Evolutionary conservation across 169 alveolate genomes (phyloP).

Genomic region (Cyclospora cayetanensis): DNA sequence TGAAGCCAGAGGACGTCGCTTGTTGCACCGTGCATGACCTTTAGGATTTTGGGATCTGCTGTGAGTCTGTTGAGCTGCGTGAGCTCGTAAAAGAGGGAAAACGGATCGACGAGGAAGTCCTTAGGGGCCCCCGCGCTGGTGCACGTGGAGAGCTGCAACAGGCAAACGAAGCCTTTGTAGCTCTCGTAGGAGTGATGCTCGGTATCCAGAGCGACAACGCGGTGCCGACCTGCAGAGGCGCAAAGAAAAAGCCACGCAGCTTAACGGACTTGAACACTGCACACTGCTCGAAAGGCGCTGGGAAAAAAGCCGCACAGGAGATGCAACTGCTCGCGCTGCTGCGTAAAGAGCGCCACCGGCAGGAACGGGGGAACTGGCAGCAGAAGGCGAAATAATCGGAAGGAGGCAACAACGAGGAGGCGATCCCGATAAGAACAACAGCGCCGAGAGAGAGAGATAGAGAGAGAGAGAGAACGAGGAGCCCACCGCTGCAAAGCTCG

Average conservation of each 20-base stretch:
- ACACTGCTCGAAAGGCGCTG: no score
- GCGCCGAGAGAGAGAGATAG: not conserved
- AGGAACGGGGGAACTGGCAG: no score
- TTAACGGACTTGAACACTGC: no score
- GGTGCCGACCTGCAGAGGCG: conserved; percentile 69
- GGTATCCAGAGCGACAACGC: conserved; percentile 92
- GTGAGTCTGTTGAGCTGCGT: conserved; percentile 83
- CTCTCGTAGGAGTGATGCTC: conserved; percentile 91
- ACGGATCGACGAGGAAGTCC: conserved; percentile 92
- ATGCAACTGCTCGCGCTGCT: no score
- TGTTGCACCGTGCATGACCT: conserved; percentile 94
- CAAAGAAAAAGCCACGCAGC: not conserved
- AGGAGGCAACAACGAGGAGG: no score
- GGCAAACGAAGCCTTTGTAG: conserved; percentile 91
- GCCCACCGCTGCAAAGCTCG: conserved; percentile 73
- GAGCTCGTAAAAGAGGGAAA: conserved; percentile 81
- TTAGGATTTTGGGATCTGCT: conserved; percentile 91
- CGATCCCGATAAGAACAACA: not conserved
- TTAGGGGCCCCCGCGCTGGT: conserved; percentile 76
- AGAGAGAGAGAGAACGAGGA: no score
- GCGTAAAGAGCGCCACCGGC: no score
- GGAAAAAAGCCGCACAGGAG: no score
- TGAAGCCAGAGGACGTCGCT: conserved; percentile 93
- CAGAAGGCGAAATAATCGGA: no score
- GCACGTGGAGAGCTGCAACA: conserved; percentile 87